Percentiles rank a stretch among this genome's conserved stretches.
phyloP scores from a whole-genome alignment of 257 asterid genomes.

The Nicotiana knightiana region DNA sequence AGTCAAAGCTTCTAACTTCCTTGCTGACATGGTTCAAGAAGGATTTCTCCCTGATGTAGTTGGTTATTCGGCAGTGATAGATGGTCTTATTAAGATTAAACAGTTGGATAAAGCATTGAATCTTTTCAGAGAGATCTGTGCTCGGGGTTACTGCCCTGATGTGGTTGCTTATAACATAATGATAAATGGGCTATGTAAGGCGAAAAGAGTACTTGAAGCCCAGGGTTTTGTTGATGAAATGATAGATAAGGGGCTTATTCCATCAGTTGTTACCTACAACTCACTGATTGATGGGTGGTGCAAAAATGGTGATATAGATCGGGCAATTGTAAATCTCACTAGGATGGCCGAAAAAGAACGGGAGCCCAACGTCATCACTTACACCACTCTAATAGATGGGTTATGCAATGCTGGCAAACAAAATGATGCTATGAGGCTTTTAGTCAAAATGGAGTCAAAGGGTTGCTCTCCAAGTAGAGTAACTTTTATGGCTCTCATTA shows the following conservation, averaged over 20 bases:
- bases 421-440: conserved; percentile 52
- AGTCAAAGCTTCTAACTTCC: conserved; percentile 60
- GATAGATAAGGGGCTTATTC: conserved; percentile 64
- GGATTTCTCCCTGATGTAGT: conserved; percentile 76
- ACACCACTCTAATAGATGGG: conserved; percentile 78
- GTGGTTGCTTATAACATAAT: conserved; percentile 70
- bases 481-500: conserved; percentile 77
- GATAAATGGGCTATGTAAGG: conserved; percentile 70
- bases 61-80: conserved; percentile 63
- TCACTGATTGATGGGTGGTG: conserved; percentile 82
- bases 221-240: conserved; percentile 53
- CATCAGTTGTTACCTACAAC: conserved; percentile 83
- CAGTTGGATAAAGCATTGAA: conserved; percentile 50
- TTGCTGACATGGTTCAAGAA: conserved; percentile 46
- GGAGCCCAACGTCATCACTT: conserved; percentile 71
- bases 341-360: conserved; percentile 49
- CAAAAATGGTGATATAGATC: conserved; percentile 54
- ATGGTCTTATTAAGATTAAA: conserved; percentile 56
- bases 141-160: conserved; percentile 67
- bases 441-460: conserved; percentile 56
- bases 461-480: conserved; percentile 61
- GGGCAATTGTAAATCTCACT: conserved; percentile 38
- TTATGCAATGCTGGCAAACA: conserved; percentile 62
- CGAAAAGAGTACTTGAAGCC: conserved; percentile 49
- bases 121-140: conserved; percentile 57